Evolutionary conservation across 2,329 filamentous ascomycete genomes (phyloP).

Genomic region (Aspergillus sp.): DNA sequence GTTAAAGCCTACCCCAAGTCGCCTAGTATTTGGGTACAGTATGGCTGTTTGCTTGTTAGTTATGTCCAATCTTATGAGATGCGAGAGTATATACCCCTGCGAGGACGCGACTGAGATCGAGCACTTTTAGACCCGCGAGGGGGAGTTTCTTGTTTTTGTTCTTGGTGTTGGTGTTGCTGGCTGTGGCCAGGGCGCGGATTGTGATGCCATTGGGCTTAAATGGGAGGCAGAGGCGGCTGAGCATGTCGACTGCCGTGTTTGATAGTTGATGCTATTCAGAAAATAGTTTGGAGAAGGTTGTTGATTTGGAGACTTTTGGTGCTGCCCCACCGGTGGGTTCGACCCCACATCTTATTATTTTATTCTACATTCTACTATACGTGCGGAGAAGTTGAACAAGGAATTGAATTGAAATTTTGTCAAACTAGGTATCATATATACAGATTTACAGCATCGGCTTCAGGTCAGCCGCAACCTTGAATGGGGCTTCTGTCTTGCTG

Average conservation of each 20-base stretch:
- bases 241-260: neutral
- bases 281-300: neutral
- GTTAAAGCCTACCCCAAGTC: conserved; percentile 73
- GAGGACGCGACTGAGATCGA: conserved; percentile 95
- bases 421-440: conserved; percentile 18
- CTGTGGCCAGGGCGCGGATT: neutral
- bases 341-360: neutral
- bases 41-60: conserved; percentile 62
- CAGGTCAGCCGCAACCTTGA: conserved; percentile 61
- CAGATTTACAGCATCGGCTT: conserved; percentile 50
- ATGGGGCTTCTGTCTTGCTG: conserved; percentile 70
- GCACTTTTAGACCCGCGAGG: conserved; percentile 79
- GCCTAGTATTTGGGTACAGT: conserved; percentile 94
- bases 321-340: conserved; percentile 1
- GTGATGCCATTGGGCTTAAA: neutral
- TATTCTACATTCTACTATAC: neutral
- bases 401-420: neutral
- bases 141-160: conserved; percentile 53
- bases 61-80: neutral
- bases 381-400: neutral
- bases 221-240: neutral
- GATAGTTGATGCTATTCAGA: neutral
- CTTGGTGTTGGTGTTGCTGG: neutral
- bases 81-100: conserved; percentile 66
- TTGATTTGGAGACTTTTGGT: neutral